Evolutionary conservation across 371 early-diverging fungal genomes (phyloP).

Genomic region (Dichotomocladium elegans): DNA sequence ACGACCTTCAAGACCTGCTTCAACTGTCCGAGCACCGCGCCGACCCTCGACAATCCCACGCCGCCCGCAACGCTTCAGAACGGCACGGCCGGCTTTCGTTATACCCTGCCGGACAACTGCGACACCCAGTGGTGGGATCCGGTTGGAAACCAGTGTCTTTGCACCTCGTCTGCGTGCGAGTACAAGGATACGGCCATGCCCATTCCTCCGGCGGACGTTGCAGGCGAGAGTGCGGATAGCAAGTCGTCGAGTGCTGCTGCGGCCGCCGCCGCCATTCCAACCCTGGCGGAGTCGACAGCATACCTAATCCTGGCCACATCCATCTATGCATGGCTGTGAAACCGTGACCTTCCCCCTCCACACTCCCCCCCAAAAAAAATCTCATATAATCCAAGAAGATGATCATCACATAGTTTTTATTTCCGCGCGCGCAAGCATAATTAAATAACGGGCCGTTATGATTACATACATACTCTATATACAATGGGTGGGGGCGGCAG

Average conservation of each 20-base stretch:
- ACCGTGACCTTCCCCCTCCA: neutral
- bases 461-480: neutral
- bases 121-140: slow-evolving; percentile 76
- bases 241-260: neutral
- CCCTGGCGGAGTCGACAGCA: neutral
- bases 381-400: too few species aligned
- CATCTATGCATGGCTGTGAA: slow-evolving; percentile 6
- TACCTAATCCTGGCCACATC: slow-evolving; percentile 4
- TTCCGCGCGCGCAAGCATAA: neutral
- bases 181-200: slow-evolving; percentile 43
- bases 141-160: slow-evolving; percentile 47
- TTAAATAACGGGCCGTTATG: neutral
- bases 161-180: slow-evolving; percentile 42
- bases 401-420: too few species aligned
- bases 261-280: neutral
- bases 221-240: neutral
- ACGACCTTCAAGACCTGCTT: slow-evolving; percentile 63
- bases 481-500: neutral
- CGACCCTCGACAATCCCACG: slow-evolving; percentile 49
- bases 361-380: neutral
- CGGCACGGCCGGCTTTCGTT: slow-evolving; percentile 44
- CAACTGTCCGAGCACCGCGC: slow-evolving; percentile 54
- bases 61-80: slow-evolving; percentile 44
- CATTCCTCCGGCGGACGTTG: neutral
- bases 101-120: slow-evolving; percentile 55